Evolutionary conservation across 2,329 filamentous ascomycete species (phyloP).

Genomic region (Leptographium flavum): DNA sequence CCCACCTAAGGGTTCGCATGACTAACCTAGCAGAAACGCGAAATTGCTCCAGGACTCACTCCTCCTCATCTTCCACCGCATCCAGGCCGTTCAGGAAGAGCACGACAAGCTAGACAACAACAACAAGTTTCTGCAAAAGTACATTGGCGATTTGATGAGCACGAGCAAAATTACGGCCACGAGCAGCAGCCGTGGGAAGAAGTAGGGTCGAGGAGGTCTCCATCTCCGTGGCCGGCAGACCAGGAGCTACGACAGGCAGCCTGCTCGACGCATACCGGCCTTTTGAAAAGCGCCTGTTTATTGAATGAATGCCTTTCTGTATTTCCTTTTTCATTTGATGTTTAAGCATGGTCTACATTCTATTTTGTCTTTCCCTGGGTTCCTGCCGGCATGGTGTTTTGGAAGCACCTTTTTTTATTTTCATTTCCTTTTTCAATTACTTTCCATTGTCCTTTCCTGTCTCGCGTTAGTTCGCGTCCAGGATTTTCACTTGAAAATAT

Average conservation of each 20-base stretch:
- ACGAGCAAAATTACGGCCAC: slow-evolving; percentile 59
- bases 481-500: too few species aligned
- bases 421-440: too few species aligned
- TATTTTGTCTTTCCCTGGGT: too few species aligned
- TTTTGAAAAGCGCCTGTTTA: too few species aligned
- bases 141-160: slow-evolving; percentile 91
- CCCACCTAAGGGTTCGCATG: not conserved
- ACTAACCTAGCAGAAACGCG: slow-evolving; percentile 52
- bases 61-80: slow-evolving; percentile 77
- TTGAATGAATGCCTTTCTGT: too few species aligned
- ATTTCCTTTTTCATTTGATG: too few species aligned
- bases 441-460: too few species aligned
- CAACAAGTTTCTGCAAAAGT: slow-evolving; percentile 95
- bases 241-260: not conserved
- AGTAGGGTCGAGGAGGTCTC: slow-evolving; percentile 23
- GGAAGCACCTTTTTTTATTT: too few species aligned
- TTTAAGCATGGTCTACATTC: too few species aligned
- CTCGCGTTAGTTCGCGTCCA: too few species aligned
- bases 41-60: slow-evolving; percentile 80
- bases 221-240: not conserved
- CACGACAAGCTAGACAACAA: slow-evolving; percentile 94
- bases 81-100: slow-evolving; percentile 86
- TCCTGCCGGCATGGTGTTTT: too few species aligned
- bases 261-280: too few species aligned
- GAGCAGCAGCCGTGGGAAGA: slow-evolving; percentile 32